Conservation (phyloP, 2,329 filamentous ascomycete genomes). For the Diaporthe vexans region DNA sequence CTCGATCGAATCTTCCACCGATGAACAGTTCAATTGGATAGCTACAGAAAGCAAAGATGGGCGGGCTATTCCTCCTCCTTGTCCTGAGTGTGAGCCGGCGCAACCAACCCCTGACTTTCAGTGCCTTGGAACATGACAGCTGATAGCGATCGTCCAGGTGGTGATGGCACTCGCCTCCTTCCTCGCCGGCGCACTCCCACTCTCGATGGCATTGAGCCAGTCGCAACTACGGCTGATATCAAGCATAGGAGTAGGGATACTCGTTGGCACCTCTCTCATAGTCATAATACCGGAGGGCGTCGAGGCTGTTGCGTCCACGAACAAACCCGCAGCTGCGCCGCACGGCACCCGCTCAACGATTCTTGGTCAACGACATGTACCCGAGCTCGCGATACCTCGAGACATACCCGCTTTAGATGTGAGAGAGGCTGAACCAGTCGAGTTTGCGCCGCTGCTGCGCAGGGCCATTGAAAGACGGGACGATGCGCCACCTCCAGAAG, state of each 20-base stretch:
- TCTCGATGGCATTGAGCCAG: constrained; percentile 88
- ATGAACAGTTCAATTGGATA: constrained; percentile 30
- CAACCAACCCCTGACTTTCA: constrained; percentile 45
- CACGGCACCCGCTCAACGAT: constrained; percentile 49
- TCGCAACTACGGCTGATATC: constrained; percentile 91
- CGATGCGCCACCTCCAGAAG: constrained; percentile 46
- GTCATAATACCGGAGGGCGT: constrained; percentile 98
- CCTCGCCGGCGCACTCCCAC: constrained; percentile 88
- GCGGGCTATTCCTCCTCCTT: constrained; percentile 53
- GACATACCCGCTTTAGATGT: constrained; percentile 12
- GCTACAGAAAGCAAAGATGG: constrained; percentile 43
- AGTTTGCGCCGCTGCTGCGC: constrained; percentile 29
- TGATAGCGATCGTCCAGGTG: constrained; percentile 47
- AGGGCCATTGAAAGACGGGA: constrained; percentile 45
- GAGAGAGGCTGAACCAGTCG: constrained; percentile 5
- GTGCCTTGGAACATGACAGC: constrained; percentile 35
- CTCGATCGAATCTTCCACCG: constrained; percentile 16
- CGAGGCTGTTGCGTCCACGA: constrained; percentile 82
- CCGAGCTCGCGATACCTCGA: constrained; percentile 31
- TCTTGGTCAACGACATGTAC: neutral
- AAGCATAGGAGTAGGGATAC: constrained; percentile 90
- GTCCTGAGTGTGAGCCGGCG: constrained; percentile 49
- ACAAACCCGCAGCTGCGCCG: constrained; percentile 54
- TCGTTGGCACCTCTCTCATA: constrained; percentile 95
- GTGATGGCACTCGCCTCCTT: constrained; percentile 74